These are phyloP conservation scores for Ganoderma sinense DNA, from an alignment of 1,284 basidiomycete species.

Conservation along the genomic window DNA sequence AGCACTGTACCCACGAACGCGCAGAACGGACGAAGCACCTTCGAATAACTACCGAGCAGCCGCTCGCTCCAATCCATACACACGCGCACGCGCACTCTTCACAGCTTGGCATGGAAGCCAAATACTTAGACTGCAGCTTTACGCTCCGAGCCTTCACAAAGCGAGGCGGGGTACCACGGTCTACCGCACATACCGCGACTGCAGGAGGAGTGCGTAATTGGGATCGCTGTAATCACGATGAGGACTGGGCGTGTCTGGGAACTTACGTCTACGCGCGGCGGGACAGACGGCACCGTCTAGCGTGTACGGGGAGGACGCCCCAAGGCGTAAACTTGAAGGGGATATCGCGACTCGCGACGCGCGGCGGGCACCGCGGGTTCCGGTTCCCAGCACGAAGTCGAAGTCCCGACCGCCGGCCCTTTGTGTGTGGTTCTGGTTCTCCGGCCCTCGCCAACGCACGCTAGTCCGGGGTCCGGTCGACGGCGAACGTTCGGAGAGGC, in stretches of 20 bases:
- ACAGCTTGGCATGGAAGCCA: slow-evolving; percentile 18
- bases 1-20: background rate
- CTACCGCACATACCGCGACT: background rate
- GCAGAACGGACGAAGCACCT: background rate
- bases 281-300: background rate
- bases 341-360: background rate
- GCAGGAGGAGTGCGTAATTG: slow-evolving; percentile 8
- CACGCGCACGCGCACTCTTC: slow-evolving; percentile 4
- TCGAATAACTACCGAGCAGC: background rate
- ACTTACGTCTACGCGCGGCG: slow-evolving; percentile 18
- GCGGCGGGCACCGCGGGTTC: slow-evolving; percentile 14
- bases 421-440: slow-evolving; percentile 10
- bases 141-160: slow-evolving; percentile 14
- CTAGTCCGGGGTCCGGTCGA: slow-evolving; percentile 1
- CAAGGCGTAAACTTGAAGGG: background rate
- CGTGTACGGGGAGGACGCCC: background rate
- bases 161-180: background rate
- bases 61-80: background rate
- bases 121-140: slow-evolving; percentile 12
- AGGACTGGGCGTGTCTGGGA: slow-evolving; percentile 17
- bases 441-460: slow-evolving; percentile 13
- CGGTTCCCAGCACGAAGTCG: slow-evolving; percentile 18
- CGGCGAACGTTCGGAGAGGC: background rate
- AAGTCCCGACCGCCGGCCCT: slow-evolving; percentile 15
- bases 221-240: slow-evolving; percentile 2